A percentile compares a stretch with the other conserved stretches of the same genome.
Evolutionary conservation across 257 asterid species (phyloP).

Genomic region (Fraxinus americana): DNA sequence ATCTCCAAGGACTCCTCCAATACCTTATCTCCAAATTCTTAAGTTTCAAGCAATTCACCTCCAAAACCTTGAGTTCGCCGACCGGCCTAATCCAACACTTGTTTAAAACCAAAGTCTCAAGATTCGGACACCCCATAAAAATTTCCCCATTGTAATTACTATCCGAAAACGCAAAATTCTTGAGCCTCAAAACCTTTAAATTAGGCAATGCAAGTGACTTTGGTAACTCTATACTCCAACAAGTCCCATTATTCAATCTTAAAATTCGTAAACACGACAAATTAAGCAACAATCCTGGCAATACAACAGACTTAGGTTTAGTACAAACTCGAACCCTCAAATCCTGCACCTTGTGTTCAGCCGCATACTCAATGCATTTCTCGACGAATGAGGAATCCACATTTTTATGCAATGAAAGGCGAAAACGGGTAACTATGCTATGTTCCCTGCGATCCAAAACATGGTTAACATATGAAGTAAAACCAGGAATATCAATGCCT

Average conservation of each 20-base stretch:
- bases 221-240: slow-evolving; percentile 40
- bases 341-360: slow-evolving; percentile 42
- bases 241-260: slow-evolving; percentile 30
- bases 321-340: slow-evolving; percentile 27
- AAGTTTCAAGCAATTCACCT: slow-evolving; percentile 39
- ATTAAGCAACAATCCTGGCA: slow-evolving; percentile 36
- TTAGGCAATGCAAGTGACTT: slow-evolving; percentile 36
- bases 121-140: slow-evolving; percentile 47
- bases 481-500: not conserved
- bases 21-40: slow-evolving; percentile 40
- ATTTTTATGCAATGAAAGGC: slow-evolving; percentile 28
- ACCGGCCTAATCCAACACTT: slow-evolving; percentile 42
- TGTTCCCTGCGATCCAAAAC: slow-evolving; percentile 39
- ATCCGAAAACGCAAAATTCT: slow-evolving; percentile 40
- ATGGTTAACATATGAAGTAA: slow-evolving; percentile 14
- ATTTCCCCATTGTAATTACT: slow-evolving; percentile 34
- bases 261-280: slow-evolving; percentile 28
- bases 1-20: slow-evolving; percentile 61
- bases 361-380: slow-evolving; percentile 44
- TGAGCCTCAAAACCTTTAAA: slow-evolving; percentile 42
- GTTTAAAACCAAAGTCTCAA: slow-evolving; percentile 44
- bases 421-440: slow-evolving; percentile 26
- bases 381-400: slow-evolving; percentile 25
- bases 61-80: slow-evolving; percentile 33
- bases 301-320: slow-evolving; percentile 18